Percentiles rank a stretch among this genome's conserved stretches.
Evolutionary conservation across 805 yeast genomes (phyloP).

Genomic region (Metschnikowia corniflorae): DNA sequence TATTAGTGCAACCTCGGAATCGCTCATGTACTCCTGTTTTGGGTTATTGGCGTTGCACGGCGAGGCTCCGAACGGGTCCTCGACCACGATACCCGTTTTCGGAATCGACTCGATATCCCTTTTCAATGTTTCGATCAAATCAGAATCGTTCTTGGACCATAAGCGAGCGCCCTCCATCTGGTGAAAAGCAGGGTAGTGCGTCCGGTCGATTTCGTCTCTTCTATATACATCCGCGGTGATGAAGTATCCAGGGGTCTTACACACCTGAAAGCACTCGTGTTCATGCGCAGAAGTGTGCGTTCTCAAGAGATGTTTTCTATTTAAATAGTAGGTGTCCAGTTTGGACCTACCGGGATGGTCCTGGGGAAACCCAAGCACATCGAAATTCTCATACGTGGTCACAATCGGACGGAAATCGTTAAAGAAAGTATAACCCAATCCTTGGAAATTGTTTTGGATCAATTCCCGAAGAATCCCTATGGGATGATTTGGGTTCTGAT

Average conservation of each 20-base stretch:
- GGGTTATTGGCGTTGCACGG: conserved; percentile 66
- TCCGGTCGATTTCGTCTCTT: conserved; percentile 90
- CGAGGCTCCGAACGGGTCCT: conserved; percentile 53
- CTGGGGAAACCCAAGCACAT: conserved; percentile 81
- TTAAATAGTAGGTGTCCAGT: conserved; percentile 90
- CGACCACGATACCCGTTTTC: conserved; percentile 64
- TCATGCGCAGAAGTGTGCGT: conserved; percentile 99
- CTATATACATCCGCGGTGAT: conserved; percentile 96
- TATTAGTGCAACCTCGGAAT: conserved; percentile 63
- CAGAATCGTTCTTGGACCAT: conserved; percentile 59
- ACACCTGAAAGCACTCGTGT: conserved; percentile 67
- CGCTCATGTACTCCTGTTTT: conserved; percentile 73
- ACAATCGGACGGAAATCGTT: conserved; percentile 83
- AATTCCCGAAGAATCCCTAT: conserved; percentile 77
- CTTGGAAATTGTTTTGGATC: conserved; percentile 64
- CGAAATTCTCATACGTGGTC: conserved; percentile 79
- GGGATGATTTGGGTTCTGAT: conserved; percentile 76
- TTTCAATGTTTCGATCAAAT: conserved; percentile 37
- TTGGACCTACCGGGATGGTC: conserved; percentile 93
- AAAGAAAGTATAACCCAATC: conserved; percentile 71
- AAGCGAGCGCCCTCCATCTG: conserved; percentile 95
- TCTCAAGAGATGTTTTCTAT: conserved; percentile 66
- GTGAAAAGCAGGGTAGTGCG: conserved; percentile 96
- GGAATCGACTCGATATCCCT: conserved; percentile 66
- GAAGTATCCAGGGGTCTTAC: conserved; percentile 78